Base-by-base conservation (phyloP, 805 yeast genomes). In the Saccharomycopsis sp. region DNA sequence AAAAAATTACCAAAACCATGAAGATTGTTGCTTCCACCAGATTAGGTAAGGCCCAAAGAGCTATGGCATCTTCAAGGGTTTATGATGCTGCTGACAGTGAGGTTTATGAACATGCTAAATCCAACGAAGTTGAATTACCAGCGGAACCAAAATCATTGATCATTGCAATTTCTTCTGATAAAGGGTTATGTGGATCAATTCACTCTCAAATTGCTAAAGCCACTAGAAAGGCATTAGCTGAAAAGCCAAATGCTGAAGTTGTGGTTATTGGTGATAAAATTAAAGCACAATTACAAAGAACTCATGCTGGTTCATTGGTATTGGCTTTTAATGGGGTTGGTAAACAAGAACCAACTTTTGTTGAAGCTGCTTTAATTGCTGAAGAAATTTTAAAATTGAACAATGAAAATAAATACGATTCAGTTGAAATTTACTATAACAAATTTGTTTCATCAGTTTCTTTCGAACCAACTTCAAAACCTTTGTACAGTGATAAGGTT, bases 1-100 rank as follows among this genome's bases (percentile, higher is more conserved):
- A 93, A 74, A 93, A 93, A 76, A 93, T 93, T 73, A 93, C 98
- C 72, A 93, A 93, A 73, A 93, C 98, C 68, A 93, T 93, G 97
- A 93, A 89, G 77, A 83, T 93, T 70, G 98, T 93, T 61, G 98
- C 98, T 34, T 90, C 97, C 34, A 93, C 98, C 58, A 84, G 96
- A 72, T 79, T 93, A 66, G 75, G 79, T 65, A 88, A 85, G 71
- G 98, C 98, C 51, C 96, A 88, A 71, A 85, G 82, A 67, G 95
- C 97, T 51, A 90, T 88, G 88, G 71, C 74, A 56, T 77, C 85
- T 41, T 83, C 97, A 41, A 81, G 95, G 66, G 82, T 77, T 51
- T 90, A 85, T 75, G 81, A 81, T 62, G 74, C 75, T 58, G 80
- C 89, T 49, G 95, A 88, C 62, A 57, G 72, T 51, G 87, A 83